Conservation (phyloP, 768 basidiomycete genomes). For the Lactarius indigo region DNA sequence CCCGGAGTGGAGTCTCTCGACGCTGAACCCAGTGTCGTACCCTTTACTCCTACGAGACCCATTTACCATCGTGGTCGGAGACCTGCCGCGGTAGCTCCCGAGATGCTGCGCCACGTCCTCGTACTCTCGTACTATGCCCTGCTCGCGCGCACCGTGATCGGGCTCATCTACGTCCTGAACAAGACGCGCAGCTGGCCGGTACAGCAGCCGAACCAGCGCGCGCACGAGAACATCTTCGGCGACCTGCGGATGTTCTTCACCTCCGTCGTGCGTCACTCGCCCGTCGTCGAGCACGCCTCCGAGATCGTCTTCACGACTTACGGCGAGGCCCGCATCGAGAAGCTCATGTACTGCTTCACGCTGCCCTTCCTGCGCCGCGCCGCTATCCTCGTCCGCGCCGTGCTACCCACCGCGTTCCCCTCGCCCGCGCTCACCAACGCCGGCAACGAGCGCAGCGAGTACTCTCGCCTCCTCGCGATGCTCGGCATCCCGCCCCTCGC, state of each 20-base stretch:
- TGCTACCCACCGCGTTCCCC: conserved; percentile 62
- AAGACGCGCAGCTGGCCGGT: conserved; percentile 52
- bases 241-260: conserved; percentile 87
- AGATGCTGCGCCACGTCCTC: conserved; percentile 86
- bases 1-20: conserved; percentile 89
- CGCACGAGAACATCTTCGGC: conserved; percentile 73
- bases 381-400: conserved; percentile 76
- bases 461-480: conserved; percentile 67
- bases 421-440: conserved; percentile 40
- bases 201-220: conserved; percentile 45
- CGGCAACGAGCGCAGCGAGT: conserved; percentile 58
- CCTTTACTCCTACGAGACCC: conserved; percentile 89
- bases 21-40: conserved; percentile 76
- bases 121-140: conserved; percentile 87
- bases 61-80: conserved; percentile 86
- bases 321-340: conserved; percentile 81
- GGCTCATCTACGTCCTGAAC: conserved; percentile 77
- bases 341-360: conserved; percentile 81
- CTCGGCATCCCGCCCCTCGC: conserved; percentile 79
- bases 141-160: conserved; percentile 81
- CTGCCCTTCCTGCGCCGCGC: conserved; percentile 89
- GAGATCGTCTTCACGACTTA: conserved; percentile 75
- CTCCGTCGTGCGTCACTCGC: conserved; percentile 86
- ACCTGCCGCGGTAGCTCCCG: conserved; percentile 85
- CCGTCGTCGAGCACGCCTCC: conserved; percentile 81